Evolutionary conservation across 129 eudicot species (phyloP).

Genomic region (Apium graveolens): DNA sequence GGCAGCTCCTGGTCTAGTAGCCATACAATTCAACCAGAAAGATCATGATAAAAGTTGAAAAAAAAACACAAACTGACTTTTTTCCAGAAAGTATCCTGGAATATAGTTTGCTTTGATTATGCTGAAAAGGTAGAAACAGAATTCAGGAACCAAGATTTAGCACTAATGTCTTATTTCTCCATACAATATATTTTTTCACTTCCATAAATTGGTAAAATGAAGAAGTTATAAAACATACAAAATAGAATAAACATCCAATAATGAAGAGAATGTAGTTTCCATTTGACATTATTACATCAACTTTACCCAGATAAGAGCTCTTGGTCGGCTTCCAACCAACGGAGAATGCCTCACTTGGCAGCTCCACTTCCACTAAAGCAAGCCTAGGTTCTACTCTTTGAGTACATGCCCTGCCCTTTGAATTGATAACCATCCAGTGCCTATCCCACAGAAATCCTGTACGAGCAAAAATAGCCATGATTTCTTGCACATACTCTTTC

Average conservation of each 20-base stretch:
- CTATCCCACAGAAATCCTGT: slow-evolving; percentile 89
- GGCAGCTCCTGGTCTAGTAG: background rate
- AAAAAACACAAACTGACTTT: background rate
- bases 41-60: background rate
- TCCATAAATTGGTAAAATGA: background rate
- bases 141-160: background rate
- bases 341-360: slow-evolving; percentile 69
- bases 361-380: slow-evolving; percentile 61
- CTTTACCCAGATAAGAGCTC: slow-evolving; percentile 50
- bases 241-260: background rate
- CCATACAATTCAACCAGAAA: background rate
- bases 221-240: background rate
- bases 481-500: background rate
- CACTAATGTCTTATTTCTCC: background rate
- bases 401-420: slow-evolving; percentile 69
- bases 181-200: background rate
- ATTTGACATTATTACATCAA: background rate
- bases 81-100: background rate
- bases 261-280: background rate
- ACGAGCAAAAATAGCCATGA: background rate
- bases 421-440: slow-evolving; percentile 68
- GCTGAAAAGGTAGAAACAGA: background rate
- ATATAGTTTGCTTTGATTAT: too few species aligned
- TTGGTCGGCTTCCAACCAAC: slow-evolving; percentile 46
- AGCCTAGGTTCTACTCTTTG: slow-evolving; percentile 82